Conservation (phyloP, 1,284 basidiomycete species). For the Ustilago lituana region DNA sequence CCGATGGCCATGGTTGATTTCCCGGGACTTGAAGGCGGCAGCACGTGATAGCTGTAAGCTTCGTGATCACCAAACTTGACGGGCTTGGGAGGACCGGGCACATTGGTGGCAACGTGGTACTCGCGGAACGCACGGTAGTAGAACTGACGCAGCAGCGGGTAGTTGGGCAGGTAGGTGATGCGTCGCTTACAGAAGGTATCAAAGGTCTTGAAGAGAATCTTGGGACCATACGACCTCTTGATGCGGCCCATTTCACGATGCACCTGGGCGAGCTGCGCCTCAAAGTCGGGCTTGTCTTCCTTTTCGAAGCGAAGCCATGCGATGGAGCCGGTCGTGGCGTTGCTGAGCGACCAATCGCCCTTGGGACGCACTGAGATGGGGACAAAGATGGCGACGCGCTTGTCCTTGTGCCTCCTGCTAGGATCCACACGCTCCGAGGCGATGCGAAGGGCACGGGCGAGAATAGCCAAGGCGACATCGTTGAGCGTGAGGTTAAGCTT, state of each 20-base stretch:
- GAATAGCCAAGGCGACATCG: slow-evolving; percentile 64
- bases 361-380: slow-evolving; percentile 62
- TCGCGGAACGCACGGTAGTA: slow-evolving; percentile 64
- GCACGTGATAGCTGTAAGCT: slow-evolving; percentile 64
- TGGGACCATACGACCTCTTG: slow-evolving; percentile 61
- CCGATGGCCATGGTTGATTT: slow-evolving; percentile 65
- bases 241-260: slow-evolving; percentile 64
- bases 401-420: slow-evolving; percentile 51
- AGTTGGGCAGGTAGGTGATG: slow-evolving; percentile 61
- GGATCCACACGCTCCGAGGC: slow-evolving; percentile 56
- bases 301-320: slow-evolving; percentile 64
- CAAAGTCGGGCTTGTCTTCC: slow-evolving; percentile 45
- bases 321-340: slow-evolving; percentile 63
- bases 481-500: slow-evolving; percentile 62
- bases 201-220: slow-evolving; percentile 59
- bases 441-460: slow-evolving; percentile 60
- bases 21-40: slow-evolving; percentile 64
- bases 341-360: slow-evolving; percentile 64
- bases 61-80: slow-evolving; percentile 64
- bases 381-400: slow-evolving; percentile 65
- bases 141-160: slow-evolving; percentile 50
- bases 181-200: slow-evolving; percentile 48
- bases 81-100: slow-evolving; percentile 63
- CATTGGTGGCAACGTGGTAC: slow-evolving; percentile 65
- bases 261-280: slow-evolving; percentile 55